phyloP scores from a whole-genome alignment of 1,139 yeast species.

The Diutina mesorugosa region DNA sequence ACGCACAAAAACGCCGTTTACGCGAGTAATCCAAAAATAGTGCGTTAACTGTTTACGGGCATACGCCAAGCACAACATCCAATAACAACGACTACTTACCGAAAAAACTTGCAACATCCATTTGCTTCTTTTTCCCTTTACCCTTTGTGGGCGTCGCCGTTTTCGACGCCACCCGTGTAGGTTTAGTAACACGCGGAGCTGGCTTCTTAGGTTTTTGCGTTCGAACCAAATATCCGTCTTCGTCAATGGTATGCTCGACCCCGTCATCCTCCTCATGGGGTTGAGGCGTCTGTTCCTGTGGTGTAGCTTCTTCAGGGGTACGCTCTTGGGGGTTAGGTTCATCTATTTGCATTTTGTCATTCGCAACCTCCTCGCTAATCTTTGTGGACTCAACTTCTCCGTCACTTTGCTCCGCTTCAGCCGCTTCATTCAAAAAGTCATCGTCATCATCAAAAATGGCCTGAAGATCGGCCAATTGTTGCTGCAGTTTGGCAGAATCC shows the following conservation, averaged over 20 bases:
- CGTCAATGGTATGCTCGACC: background rate
- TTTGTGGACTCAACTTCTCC: background rate
- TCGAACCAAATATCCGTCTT: background rate
- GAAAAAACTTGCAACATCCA: conserved; percentile 2
- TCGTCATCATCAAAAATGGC: background rate
- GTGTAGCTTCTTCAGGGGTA: background rate
- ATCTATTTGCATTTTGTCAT: background rate
- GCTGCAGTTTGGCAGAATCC: background rate
- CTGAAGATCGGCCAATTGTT: background rate
- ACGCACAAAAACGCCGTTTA: background rate
- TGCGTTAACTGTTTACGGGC: background rate
- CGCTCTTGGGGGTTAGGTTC: background rate
- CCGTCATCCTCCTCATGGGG: background rate
- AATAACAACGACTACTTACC: background rate
- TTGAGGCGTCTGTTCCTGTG: background rate
- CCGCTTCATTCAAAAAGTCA: background rate
- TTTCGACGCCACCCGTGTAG: background rate
- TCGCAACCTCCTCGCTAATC: background rate
- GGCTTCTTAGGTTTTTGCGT: background rate
- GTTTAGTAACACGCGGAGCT: background rate
- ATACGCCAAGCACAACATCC: background rate
- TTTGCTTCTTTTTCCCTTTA: background rate
- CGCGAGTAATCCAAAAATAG: background rate
- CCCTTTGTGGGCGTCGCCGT: background rate
- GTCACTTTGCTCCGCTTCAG: background rate